A percentile compares a stretch with the other conserved stretches of the same genome.
Evolutionary conservation across 495 filamentous ascomycete genomes (phyloP).

Genomic region (Hamigera avellanea): DNA sequence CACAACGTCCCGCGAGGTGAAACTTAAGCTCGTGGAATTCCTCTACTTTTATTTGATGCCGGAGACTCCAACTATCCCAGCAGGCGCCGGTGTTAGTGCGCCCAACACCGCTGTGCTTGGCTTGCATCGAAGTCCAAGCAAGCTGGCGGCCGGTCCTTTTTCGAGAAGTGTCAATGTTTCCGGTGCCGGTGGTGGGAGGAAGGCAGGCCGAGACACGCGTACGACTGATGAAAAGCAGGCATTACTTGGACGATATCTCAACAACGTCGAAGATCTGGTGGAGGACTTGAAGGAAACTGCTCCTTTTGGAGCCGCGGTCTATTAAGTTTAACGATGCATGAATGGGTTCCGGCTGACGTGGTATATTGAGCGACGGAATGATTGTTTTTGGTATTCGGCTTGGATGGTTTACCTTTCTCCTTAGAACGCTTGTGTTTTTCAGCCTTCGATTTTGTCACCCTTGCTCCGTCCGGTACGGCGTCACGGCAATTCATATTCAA

Average conservation of each 20-base stretch:
- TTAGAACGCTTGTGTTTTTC: conserved; percentile 7
- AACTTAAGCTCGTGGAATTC: conserved; percentile 88
- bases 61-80: conserved; percentile 50
- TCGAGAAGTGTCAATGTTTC: conserved; percentile 27
- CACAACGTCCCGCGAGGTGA: conserved; percentile 73
- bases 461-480: conserved; percentile 17
- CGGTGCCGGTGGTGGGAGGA: conserved; percentile 20
- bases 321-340: conserved; percentile 13
- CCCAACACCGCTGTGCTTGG: conserved; percentile 27
- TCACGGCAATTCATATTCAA: neutral
- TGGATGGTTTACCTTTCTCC: neutral
- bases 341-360: too few species aligned
- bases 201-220: conserved; percentile 40
- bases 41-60: conserved; percentile 98
- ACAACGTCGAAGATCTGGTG: conserved; percentile 84
- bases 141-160: conserved; percentile 36
- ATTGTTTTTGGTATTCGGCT: conserved; percentile 9
- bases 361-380: conserved; percentile 14
- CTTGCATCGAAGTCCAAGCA: conserved; percentile 61
- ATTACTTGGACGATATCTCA: conserved; percentile 68
- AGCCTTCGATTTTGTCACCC: too few species aligned
- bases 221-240: conserved; percentile 83
- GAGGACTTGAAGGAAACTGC: conserved; percentile 77
- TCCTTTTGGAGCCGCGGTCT: conserved; percentile 35
- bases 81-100: conserved; percentile 23